Evolutionary conservation across 148 eudicot species (phyloP), one percentile per base, ranked within the genome.

Genomic region (Heliamphora exappendiculata): DNA sequence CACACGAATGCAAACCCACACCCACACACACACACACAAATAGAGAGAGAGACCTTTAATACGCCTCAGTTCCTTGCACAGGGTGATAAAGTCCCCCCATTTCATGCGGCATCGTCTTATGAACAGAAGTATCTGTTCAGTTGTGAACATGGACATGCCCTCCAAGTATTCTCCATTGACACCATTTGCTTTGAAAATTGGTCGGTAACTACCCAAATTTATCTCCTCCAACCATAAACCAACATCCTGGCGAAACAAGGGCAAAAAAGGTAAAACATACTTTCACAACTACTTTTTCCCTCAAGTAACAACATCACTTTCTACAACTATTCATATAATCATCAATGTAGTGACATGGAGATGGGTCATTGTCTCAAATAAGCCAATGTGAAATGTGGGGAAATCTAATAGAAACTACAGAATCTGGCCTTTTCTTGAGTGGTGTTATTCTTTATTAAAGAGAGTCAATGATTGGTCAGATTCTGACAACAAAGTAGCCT

Each of bases 101-200:
- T 93, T 91, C 98, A 93, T 93, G 91, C 91, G 98, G 85, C 98
- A 91, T 58, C 92, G 87, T 79, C 98, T 88, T 68, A 93, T 93
- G 86, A 93, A 93, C 74, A 94, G 81, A 75, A 93, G 98, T 78
- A 93, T 93, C 84, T 93, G 97, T 67, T 93, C 97, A 0, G 97
- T 93, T 74, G 98, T 93, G 83, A 94, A 94, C 98, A 94, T 90
- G 42, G 98, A 94, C 98, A 94, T 91, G 49, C 98, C 95, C 82
- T 94, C 98, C 87, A 93, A 86, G 83, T 89, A 93, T 83, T 93
- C 98, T 67, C 98, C 98, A 76, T 93, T 93, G 41, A 93, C 94
- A 72, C 98, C 91, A 78, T 91, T 87, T 83, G 87, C 98, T 82
- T 87, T 93, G 57, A 93, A 94, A 24, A 81, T 83, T 81, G 81